Evolutionary conservation across 1,284 basidiomycete species (phyloP).

Genomic region (Cutaneotrichosporon sp.): DNA sequence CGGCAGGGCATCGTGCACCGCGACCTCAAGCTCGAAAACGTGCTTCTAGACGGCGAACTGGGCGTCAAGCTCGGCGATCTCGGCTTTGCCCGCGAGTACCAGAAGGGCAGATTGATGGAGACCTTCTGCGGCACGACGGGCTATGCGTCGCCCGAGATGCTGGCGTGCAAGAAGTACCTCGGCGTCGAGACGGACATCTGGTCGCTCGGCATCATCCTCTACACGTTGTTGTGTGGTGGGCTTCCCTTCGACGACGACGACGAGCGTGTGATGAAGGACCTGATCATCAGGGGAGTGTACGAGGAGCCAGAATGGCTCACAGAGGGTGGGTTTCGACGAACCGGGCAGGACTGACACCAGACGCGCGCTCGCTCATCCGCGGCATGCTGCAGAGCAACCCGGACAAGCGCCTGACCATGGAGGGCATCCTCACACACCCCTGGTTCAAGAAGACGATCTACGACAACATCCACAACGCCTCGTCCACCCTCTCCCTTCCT

Average conservation of each 20-base stretch:
- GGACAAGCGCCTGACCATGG: slow-evolving; percentile 71
- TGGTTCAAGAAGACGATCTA: slow-evolving; percentile 74
- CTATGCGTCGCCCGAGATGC: slow-evolving; percentile 93
- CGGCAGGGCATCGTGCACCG: slow-evolving; percentile 87
- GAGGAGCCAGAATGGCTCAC: slow-evolving; percentile 92
- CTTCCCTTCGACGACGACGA: slow-evolving; percentile 98
- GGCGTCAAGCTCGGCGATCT: slow-evolving; percentile 92
- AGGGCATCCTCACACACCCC: slow-evolving; percentile 80
- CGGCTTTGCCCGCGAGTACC: slow-evolving; percentile 94
- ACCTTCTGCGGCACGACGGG: slow-evolving; percentile 94
- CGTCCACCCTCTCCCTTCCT: slow-evolving; percentile 23
- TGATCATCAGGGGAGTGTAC: slow-evolving; percentile 84
- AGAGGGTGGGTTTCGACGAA: slow-evolving; percentile 59
- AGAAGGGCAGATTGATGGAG: slow-evolving; percentile 79
- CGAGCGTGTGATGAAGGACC: slow-evolving; percentile 81
- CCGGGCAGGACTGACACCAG: slow-evolving; percentile 55
- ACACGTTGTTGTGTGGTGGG: slow-evolving; percentile 88
- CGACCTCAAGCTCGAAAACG: slow-evolving; percentile 95
- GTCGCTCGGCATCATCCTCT: slow-evolving; percentile 95
- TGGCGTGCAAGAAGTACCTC: slow-evolving; percentile 82
- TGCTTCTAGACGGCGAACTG: slow-evolving; percentile 82
- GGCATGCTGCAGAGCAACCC: slow-evolving; percentile 81
- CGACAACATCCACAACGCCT: slow-evolving; percentile 42
- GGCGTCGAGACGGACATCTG: slow-evolving; percentile 95
- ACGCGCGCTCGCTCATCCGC: slow-evolving; percentile 76